These are phyloP conservation scores for Naganishia sp. DNA, from an alignment of 1,284 basidiomycete genomes.

Conservation along the genomic window DNA sequence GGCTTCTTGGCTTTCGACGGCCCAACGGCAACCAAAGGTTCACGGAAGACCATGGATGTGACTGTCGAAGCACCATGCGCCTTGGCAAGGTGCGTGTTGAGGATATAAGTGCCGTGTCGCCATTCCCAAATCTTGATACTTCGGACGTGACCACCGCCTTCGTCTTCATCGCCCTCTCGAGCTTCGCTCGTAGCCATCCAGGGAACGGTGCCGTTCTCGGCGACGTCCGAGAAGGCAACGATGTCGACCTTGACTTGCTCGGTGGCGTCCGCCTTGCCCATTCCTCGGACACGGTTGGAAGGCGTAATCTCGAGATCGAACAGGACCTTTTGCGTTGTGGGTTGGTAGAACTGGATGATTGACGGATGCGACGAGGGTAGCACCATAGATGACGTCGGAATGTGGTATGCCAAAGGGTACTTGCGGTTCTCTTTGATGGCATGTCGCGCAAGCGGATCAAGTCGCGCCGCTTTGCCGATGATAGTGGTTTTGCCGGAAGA, in stretches of 20 bases:
- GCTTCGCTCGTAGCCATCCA: slow-evolving; percentile 94
- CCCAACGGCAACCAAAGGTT: slow-evolving; percentile 7
- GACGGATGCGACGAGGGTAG: slow-evolving; percentile 93
- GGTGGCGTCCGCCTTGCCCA: slow-evolving; percentile 67
- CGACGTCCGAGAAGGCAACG: slow-evolving; percentile 61
- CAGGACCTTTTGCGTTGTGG: slow-evolving; percentile 67
- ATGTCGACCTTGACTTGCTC: slow-evolving; percentile 76
- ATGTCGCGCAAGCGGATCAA: slow-evolving; percentile 45
- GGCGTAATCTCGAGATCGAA: slow-evolving; percentile 91
- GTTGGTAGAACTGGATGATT: slow-evolving; percentile 87
- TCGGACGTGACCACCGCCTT: slow-evolving; percentile 61
- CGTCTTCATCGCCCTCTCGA: slow-evolving; percentile 65
- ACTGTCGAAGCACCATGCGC: slow-evolving; percentile 75
- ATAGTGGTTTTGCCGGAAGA: slow-evolving; percentile 72
- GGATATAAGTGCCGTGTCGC: slow-evolving; percentile 60
- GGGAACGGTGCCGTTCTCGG: slow-evolving; percentile 47
- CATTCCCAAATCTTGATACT: slow-evolving; percentile 91
- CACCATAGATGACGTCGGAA: slow-evolving; percentile 70
- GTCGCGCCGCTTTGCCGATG: slow-evolving; percentile 57
- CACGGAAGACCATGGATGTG: slow-evolving; percentile 68
- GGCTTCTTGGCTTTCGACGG: slow-evolving; percentile 26
- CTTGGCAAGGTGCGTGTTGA: slow-evolving; percentile 85
- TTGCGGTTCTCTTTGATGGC: slow-evolving; percentile 19
- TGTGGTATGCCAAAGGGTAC: slow-evolving; percentile 66
- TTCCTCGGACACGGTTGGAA: slow-evolving; percentile 76